phyloP scores from a whole-genome alignment of 352 stramenopile genomes.

The Pythium dissotocum region DNA sequence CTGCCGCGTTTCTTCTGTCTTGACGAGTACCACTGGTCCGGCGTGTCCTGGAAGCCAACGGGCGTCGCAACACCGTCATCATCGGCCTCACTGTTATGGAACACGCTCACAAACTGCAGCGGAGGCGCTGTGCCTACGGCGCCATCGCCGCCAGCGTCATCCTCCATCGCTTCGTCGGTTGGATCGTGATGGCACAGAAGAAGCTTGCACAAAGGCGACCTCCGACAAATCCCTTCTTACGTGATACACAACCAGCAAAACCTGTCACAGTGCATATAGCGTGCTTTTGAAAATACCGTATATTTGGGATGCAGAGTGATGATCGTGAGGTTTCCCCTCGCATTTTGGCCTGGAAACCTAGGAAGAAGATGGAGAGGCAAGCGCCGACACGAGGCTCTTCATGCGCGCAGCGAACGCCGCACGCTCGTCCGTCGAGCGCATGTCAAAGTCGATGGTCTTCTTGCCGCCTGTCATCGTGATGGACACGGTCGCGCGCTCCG shows the following conservation, averaged over 20 bases:
- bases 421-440: slow-evolving; percentile 43
- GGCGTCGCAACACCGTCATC: slow-evolving; percentile 61
- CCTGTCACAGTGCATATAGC: slow-evolving; percentile 1
- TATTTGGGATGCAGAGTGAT: slow-evolving; percentile 14
- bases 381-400: slow-evolving; percentile 22
- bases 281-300: slow-evolving; percentile 1
- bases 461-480: slow-evolving; percentile 19
- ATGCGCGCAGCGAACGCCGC: slow-evolving; percentile 30
- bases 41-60: slow-evolving; percentile 62
- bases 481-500: slow-evolving; percentile 29
- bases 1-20: slow-evolving; percentile 41
- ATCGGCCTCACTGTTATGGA: slow-evolving; percentile 37
- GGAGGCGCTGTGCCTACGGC: not conserved
- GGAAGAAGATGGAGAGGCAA: slow-evolving; percentile 10
- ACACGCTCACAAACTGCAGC: slow-evolving; percentile 37
- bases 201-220: too few species aligned
- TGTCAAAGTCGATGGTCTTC: slow-evolving; percentile 46
- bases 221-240: not conserved
- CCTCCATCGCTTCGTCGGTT: slow-evolving; percentile 2
- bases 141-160: not conserved
- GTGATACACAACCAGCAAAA: slow-evolving; percentile 1
- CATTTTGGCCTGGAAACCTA: not conserved
- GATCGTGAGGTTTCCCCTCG: not conserved
- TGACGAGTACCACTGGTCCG: slow-evolving; percentile 35
- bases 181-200: not conserved